Evolutionary conservation across 305 asterid genomes (phyloP).

Genomic region (Striga hermonthica): DNA sequence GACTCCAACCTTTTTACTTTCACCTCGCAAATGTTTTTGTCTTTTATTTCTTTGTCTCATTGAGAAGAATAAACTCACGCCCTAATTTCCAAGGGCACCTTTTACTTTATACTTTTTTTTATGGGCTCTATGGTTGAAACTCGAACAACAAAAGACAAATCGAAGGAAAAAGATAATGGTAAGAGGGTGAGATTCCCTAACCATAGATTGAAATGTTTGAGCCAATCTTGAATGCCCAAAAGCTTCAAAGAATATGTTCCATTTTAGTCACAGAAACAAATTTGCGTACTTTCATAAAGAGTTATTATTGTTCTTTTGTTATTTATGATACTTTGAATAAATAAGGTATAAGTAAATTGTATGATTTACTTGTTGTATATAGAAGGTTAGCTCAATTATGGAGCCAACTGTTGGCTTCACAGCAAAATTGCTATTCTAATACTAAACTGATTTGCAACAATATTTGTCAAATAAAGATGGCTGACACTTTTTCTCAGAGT

Average conservation of each 20-base stretch:
- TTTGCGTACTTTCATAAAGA: no score
- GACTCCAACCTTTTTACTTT: conserved; percentile 31
- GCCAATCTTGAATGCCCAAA: conserved; percentile 14
- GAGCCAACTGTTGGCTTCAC: no score
- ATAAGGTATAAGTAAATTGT: no score
- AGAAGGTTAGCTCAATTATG: no score
- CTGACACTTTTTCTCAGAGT: no score
- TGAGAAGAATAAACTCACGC: conserved; percentile 31
- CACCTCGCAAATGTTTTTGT: conserved; percentile 29
- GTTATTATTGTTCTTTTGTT: no score
- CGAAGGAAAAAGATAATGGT: not conserved
- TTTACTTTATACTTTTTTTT: conserved; percentile 28
- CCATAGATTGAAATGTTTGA: conserved; percentile 18
- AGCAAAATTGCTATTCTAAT: no score
- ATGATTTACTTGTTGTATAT: no score
- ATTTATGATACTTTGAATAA: no score
- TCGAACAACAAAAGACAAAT: not conserved
- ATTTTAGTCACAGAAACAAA: not conserved
- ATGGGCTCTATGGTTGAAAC: conserved; percentile 39
- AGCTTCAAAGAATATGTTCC: conserved; percentile 29
- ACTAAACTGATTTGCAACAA: no score
- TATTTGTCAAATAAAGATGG: no score
- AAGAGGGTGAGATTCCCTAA: conserved; percentile 33
- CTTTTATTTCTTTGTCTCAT: conserved; percentile 32
- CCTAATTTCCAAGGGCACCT: conserved; percentile 29